Base-by-base conservation (phyloP, 2,329 filamentous ascomycete genomes). In the Cytospora piceae region DNA sequence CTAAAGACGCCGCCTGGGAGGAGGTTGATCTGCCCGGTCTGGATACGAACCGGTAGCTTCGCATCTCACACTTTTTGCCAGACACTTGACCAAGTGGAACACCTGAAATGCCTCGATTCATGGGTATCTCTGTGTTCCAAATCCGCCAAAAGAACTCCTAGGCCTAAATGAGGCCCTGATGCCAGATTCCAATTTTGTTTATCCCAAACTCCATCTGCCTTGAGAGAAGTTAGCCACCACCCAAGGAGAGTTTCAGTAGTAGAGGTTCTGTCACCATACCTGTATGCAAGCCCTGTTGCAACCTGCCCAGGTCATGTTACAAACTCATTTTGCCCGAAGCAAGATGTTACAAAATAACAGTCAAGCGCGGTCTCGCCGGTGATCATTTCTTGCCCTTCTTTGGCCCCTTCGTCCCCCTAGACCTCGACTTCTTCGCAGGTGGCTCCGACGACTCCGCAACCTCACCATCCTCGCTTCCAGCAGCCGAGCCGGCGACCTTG, bases 381-480 rank as follows among this genome's bases (percentile, higher is more conserved):
- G 34, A 57, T 72, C 56, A 64, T 63, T 68, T 63, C 68, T 66
- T 68, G 58, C 67, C 66, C 63, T 70, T 72, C 58, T 72, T 72
- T 22, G 69, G 67, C 61, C 73, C 76, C 61, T 70, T 74, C 39
- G 67, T 72, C 32, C 64, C 61, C 49, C 32, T 77, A 79, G 70
- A 82, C 82, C 70, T 84, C 79, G 57, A 82, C 82, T 63, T 78
- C 77, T 71, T 83, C 76, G 11, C 82, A 69, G 66, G 85, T 82
- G 69, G 81, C 77, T 72, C 82, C 82, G 42, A 84, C 76, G 73
- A 86, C 82, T 39, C 74, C 20, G 69, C 71, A 14, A 69, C 63
- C 53, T 72, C 68, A 24, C 70, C 68, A 4, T 65, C 57, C 56
- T 68, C 67, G 34, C 52, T 63, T 27, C 56, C 56, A 17, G 20